phyloP scores from a whole-genome alignment of 768 basidiomycete species.

The Auricularia auricula-judae region DNA sequence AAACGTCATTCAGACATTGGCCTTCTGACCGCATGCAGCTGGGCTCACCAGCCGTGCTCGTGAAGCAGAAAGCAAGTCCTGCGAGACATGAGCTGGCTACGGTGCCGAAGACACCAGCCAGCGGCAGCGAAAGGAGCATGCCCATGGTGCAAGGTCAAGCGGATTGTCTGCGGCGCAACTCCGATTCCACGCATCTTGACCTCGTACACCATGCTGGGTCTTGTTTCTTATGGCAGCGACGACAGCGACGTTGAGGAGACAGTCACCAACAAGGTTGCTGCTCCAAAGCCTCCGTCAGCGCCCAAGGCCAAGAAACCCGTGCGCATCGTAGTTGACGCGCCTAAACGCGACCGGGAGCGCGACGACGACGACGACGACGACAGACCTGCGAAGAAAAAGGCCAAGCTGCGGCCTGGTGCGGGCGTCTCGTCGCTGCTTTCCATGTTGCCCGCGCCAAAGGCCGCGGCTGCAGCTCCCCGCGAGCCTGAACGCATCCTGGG shows the following conservation, averaged over 20 bases:
- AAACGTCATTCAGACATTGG: constrained; percentile 2
- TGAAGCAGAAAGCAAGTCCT: constrained; percentile 76
- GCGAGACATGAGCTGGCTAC: constrained; percentile 77
- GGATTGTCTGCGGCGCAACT: not conserved
- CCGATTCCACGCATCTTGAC: not conserved
- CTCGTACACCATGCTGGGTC: constrained; percentile 46
- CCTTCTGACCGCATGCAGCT: too few species aligned
- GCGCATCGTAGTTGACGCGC: constrained; percentile 52
- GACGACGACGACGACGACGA: constrained; percentile 30
- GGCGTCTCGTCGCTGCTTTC: constrained; percentile 54
- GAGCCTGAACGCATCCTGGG: constrained; percentile 50
- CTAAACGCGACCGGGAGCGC: constrained; percentile 29
- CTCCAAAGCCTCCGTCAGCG: constrained; percentile 7
- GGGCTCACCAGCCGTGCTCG: constrained; percentile 64
- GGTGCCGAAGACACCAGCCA: constrained; percentile 55
- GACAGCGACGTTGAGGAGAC: constrained; percentile 44
- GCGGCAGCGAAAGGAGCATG: constrained; percentile 57
- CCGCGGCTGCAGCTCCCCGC: constrained; percentile 31
- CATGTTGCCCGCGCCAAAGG: constrained; percentile 70
- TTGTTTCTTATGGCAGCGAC: constrained; percentile 71
- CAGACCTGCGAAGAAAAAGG: constrained; percentile 47
- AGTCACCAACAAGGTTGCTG: constrained; percentile 4
- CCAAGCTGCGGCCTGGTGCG: constrained; percentile 29
- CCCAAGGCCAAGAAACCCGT: constrained; percentile 40
- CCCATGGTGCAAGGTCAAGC: constrained; percentile 39